Conservation (phyloP, 2,329 filamentous ascomycete genomes). For the Raffaelea arxii region DNA sequence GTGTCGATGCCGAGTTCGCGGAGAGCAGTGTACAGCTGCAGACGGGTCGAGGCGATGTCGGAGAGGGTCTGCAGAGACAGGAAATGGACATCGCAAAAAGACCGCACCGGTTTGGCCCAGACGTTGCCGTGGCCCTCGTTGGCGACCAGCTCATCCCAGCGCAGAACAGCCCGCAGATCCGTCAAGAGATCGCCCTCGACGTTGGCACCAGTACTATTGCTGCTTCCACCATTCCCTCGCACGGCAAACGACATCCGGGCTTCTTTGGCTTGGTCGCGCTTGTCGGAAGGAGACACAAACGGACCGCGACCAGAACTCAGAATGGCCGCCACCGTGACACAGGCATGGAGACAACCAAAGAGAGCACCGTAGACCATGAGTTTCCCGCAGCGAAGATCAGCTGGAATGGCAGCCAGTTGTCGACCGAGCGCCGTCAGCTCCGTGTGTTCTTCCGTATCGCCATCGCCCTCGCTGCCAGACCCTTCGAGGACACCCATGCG, state of each 20-base stretch:
- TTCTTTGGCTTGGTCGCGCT: conserved; percentile 70
- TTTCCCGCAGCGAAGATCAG: conserved; percentile 86
- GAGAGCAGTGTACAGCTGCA: conserved; percentile 77
- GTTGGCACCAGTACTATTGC: too few relatives aligned
- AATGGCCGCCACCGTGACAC: conserved; percentile 81
- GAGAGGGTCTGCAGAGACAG: conserved; percentile 73
- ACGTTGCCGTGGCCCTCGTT: conserved; percentile 23
- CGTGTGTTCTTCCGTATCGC: conserved; percentile 31
- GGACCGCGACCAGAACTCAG: conserved; percentile 61
- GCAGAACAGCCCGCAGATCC: conserved; percentile 73
- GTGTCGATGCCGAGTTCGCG: conserved; percentile 72
- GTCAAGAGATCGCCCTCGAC: conserved; percentile 83
- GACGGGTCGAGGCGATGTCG: conserved; percentile 79
- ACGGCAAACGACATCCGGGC: conserved; percentile 66
- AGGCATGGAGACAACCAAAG: conserved; percentile 84
- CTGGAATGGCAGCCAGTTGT: conserved; percentile 90
- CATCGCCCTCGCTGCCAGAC: too few relatives aligned
- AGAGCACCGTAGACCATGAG: conserved; percentile 91
- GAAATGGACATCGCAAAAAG: conserved; percentile 80
- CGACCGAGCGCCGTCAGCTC: conserved; percentile 84
- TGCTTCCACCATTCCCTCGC: too few relatives aligned
- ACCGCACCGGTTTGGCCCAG: conserved; percentile 53
- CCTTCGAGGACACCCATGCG: conserved; percentile 85
- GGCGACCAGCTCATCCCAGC: conserved; percentile 64
- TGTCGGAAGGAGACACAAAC: conserved; percentile 72